phyloP scores from a whole-genome alignment of 2,329 filamentous ascomycete genomes.

The Aspergillus jensenii region DNA sequence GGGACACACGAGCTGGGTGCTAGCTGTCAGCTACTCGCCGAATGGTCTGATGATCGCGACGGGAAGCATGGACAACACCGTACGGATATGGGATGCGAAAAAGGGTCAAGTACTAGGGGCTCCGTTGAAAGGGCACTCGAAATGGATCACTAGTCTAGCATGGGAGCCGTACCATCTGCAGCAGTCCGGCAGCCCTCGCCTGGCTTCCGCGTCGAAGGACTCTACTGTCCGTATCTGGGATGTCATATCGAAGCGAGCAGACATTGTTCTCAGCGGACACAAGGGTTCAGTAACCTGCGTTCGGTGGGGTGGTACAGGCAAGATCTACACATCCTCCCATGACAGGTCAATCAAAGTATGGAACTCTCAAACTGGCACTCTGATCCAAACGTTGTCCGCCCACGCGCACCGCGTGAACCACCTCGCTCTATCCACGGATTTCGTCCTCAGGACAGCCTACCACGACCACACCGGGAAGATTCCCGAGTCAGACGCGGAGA shows the following conservation, averaged over 20 bases:
- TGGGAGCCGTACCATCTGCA: slow-evolving; percentile 95
- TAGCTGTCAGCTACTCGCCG: slow-evolving; percentile 83
- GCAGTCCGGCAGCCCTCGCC: slow-evolving; percentile 67
- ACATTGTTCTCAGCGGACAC: slow-evolving; percentile 83
- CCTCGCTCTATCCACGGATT: slow-evolving; percentile 88
- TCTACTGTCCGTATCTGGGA: slow-evolving; percentile 85
- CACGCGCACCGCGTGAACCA: slow-evolving; percentile 98
- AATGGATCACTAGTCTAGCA: slow-evolving; percentile 82
- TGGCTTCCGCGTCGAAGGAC: slow-evolving; percentile 90
- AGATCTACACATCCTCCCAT: slow-evolving; percentile 81
- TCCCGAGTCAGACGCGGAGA: slow-evolving; percentile 68
- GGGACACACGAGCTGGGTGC: slow-evolving; percentile 86
- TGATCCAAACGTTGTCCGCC: slow-evolving; percentile 74
- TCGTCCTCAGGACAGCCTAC: slow-evolving; percentile 80
- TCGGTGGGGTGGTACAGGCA: slow-evolving; percentile 87
- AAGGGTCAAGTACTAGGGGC: slow-evolving; percentile 73
- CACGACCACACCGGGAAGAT: slow-evolving; percentile 77
- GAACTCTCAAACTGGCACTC: slow-evolving; percentile 74
- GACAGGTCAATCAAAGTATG: slow-evolving; percentile 93
- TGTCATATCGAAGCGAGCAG: slow-evolving; percentile 72
- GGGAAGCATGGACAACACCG: slow-evolving; percentile 87
- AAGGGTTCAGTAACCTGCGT: slow-evolving; percentile 87
- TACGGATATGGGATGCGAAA: slow-evolving; percentile 84
- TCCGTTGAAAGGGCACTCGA: slow-evolving; percentile 78
- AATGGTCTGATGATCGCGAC: slow-evolving; percentile 80